phyloP scores from a whole-genome alignment of 441 rosid genomes.

The Erysimum cheiri region DNA sequence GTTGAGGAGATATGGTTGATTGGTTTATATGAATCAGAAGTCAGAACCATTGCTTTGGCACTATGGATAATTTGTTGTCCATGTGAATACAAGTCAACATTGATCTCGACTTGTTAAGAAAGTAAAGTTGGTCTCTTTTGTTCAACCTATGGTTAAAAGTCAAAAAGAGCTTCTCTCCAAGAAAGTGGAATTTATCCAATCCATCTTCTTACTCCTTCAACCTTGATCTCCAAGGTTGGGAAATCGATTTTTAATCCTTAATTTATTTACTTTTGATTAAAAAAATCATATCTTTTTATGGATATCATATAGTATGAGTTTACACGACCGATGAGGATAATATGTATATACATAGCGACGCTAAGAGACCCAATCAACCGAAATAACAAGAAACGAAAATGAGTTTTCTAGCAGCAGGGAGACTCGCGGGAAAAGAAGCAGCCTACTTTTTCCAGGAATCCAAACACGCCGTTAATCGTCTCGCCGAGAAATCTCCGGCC shows the following conservation, averaged over 20 bases:
- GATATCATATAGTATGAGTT: background rate
- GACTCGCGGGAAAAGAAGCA: slow-evolving; percentile 89
- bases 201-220: slow-evolving; percentile 6
- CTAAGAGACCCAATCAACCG: slow-evolving; percentile 14
- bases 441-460: slow-evolving; percentile 90
- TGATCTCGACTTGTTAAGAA: slow-evolving; percentile 32
- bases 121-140: slow-evolving; percentile 24
- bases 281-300: background rate
- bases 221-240: slow-evolving; percentile 41
- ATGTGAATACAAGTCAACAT: slow-evolving; percentile 17
- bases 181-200: slow-evolving; percentile 27
- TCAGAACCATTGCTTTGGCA: background rate
- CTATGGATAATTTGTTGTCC: background rate
- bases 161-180: slow-evolving; percentile 40
- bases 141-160: slow-evolving; percentile 26
- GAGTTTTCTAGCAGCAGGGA: slow-evolving; percentile 84
- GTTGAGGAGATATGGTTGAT: slow-evolving; percentile 6
- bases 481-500: slow-evolving; percentile 63
- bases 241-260: slow-evolving; percentile 22
- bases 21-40: background rate
- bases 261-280: background rate
- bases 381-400: slow-evolving; percentile 41
- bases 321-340: slow-evolving; percentile 1
- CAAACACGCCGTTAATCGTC: slow-evolving; percentile 83
- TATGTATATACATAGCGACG: slow-evolving; percentile 22